These are phyloP conservation scores for Cucurbita maxima DNA, from an alignment of 306 rosid species.

Conservation along the genomic window DNA sequence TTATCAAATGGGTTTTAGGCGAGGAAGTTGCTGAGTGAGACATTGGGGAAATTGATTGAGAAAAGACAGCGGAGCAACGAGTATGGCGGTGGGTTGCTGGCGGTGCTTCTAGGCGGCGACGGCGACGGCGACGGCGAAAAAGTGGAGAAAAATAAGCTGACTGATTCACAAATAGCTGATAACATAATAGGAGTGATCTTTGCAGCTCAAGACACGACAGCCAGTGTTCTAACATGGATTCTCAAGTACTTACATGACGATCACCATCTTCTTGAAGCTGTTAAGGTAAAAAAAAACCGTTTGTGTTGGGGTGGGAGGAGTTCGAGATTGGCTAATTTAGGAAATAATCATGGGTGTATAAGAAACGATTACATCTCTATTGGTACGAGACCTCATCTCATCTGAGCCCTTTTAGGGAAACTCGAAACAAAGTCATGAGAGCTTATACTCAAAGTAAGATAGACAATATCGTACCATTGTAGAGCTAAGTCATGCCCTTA, in stretches of 20 bases:
- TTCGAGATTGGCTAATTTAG: too few relatives aligned
- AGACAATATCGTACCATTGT: too few relatives aligned
- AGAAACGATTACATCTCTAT: too few relatives aligned
- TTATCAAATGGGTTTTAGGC: conserved; percentile 18
- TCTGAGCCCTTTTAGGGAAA: too few relatives aligned
- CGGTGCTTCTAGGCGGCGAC: conserved; percentile 24
- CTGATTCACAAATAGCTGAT: conserved; percentile 67
- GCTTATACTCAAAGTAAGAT: too few relatives aligned
- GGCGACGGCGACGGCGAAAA: not conserved
- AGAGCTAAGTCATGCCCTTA: too few relatives aligned
- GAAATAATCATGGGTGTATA: too few relatives aligned
- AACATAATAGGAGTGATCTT: conserved; percentile 80
- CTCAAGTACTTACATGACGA: conserved; percentile 69
- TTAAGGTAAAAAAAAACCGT: conserved; percentile 20
- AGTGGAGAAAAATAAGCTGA: conserved; percentile 11
- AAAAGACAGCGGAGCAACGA: conserved; percentile 31
- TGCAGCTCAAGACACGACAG: conserved; percentile 95
- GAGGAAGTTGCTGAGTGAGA: conserved; percentile 56
- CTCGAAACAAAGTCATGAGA: too few relatives aligned
- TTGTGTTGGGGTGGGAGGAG: too few relatives aligned
- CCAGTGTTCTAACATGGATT: conserved; percentile 72
- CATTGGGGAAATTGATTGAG: conserved; percentile 34
- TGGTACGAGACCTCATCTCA: too few relatives aligned
- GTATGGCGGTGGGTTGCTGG: conserved; percentile 45
- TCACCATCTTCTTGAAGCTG: conserved; percentile 34